Evolutionary conservation across 1,284 basidiomycete species (phyloP).

Genomic region (Rhodotorula sp.): DNA sequence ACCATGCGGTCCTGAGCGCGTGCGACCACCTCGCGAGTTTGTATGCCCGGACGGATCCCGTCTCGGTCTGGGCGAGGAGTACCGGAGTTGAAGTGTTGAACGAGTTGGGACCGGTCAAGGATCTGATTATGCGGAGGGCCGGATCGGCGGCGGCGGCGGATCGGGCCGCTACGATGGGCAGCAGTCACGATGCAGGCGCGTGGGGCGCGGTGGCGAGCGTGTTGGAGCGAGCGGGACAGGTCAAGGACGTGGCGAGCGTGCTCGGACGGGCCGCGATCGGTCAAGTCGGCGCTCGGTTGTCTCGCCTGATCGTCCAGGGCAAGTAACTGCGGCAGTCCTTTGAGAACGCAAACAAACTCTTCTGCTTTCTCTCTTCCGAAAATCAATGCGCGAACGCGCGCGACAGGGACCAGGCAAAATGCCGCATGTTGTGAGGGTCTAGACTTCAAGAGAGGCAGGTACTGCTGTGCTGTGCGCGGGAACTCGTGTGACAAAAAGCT

Average conservation of each 20-base stretch:
- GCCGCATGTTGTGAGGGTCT: no score
- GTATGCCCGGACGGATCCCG: conserved; percentile 64
- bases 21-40: conserved; percentile 86
- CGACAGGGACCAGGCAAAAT: no score
- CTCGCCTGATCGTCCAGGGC: conserved; percentile 23
- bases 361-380: no score
- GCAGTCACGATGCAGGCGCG: neutral
- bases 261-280: conserved; percentile 7
- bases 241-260: conserved; percentile 5
- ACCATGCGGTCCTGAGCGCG: conserved; percentile 77
- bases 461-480: no score
- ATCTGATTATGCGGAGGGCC: conserved; percentile 74
- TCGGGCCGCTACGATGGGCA: neutral
- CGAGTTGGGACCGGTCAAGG: conserved; percentile 77
- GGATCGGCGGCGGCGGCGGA: conserved; percentile 54
- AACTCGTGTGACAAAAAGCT: no score
- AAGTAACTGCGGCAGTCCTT: neutral
- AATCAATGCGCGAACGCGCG: no score
- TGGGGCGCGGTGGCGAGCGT: conserved; percentile 26
- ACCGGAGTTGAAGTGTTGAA: conserved; percentile 87
- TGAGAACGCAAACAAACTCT: neutral
- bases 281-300: conserved; percentile 12
- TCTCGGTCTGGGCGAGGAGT: conserved; percentile 79
- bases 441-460: no score
- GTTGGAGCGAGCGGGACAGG: conserved; percentile 7